Evolutionary conservation across 2,329 filamentous ascomycete species (phyloP), one percentile per base, ranked within the genome.

Genomic region (Sordariomycetes sp.): DNA sequence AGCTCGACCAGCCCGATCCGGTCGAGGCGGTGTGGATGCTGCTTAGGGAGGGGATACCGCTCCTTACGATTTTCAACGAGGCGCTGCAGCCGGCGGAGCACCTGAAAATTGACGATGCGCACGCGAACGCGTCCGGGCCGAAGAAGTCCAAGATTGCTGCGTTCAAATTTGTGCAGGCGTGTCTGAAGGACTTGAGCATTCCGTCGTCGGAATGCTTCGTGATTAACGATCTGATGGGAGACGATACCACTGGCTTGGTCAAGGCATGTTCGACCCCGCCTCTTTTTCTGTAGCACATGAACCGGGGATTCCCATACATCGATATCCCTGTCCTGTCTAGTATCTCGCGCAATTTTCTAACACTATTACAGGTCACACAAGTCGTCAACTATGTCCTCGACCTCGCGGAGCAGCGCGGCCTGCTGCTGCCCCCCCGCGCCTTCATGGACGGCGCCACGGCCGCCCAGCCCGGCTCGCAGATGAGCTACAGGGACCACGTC

Each of bases 191-290:
- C 56, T 77, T 97, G 55, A 82, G 85, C 58, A 87, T 96, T 56
- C 81, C 87, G 2, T 77, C 89, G 4, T 80, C 86, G 53, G 90
- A 96, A 60, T 91, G 89, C 66, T 97, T 97, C 70, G 87, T 95
- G 64, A 87, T 99, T 64, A 88, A 84, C 59, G 92, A 99, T 71
- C 75, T 97, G 52, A 91, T 94, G 70, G 89, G 90, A 57, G 90
- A 91, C 64, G 95, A 96, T 70, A 99, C 94, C 1, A 96, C 90
- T 52, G 94, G 94, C 2, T 97, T 99, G 68, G 90, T 96, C 63
- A 97, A 97, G 81, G 89, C 90, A 68, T 60, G 73, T 67, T 24
- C n/a, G n/a, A 12, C 52, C 36, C 34, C 2, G 13, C 34, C 52
- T 15, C 34, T 15, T 17, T 17, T 36, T 2, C 22, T 45, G 39